Evolutionary conservation across 2,329 filamentous ascomycete genomes (phyloP), one percentile per base, ranked within the genome.

Genomic region (Fusarium vanettenii): DNA sequence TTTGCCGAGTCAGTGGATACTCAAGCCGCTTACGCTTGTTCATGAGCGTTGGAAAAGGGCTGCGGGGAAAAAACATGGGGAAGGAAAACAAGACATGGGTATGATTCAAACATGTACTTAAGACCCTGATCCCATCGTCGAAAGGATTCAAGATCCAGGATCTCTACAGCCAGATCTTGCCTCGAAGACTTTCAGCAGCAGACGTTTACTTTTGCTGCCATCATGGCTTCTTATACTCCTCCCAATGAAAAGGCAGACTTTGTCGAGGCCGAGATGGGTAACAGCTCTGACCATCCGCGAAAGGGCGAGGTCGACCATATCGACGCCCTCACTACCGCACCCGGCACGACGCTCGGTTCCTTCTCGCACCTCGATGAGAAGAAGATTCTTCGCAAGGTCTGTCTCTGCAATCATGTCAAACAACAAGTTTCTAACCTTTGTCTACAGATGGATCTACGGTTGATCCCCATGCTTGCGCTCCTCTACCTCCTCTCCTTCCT

Each of bases 401-500:
- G 70, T 52, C 4, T 13, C 7, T 10, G 1, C 18, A 3, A 5
- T 13, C 11, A 9, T 5, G 7, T 3, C 16, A 4, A 35, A 3
- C 14, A 4, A 1, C 2, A 14, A 31, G 22, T 9, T 41, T 52
- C 64, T 77, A 50, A 79, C 66, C 16, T 50, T 29, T 41, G 35
- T 4, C 6, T 18, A 4, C 29, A 89, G 86, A 88, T 89, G 84
- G 87, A 89, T 63, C 70, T 86, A 25, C 86, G 85, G 4, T 77
- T 89, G 25, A 87, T 89, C 16, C 91, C 91, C 0, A 87, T 88
- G 92, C 79, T 97, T 88, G 86, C 93, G 11, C 59, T 90, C 29
- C 86, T 94, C 1, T 94, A 94, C 76, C 84, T 94, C 0, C 85
- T 94, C 1, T 92, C 91, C 29, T 94, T 92, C 79, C 86, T 94